Conservation (phyloP, 2,329 filamentous ascomycete genomes). For the Myriosclerotinia scirpicola region DNA sequence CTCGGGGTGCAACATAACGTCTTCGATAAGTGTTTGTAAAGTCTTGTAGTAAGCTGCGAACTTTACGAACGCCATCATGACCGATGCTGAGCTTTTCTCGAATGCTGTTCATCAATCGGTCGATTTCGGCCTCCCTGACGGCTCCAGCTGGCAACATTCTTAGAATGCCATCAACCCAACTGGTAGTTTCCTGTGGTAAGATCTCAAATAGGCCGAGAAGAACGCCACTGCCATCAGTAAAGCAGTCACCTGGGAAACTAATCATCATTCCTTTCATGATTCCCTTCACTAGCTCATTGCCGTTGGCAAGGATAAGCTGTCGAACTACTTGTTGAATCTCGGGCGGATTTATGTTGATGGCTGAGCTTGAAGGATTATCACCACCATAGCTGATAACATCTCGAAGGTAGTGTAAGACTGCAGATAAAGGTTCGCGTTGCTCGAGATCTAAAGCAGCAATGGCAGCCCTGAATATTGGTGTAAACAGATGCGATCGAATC, state of each 20-base stretch:
- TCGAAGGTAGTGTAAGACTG: constrained; percentile 87
- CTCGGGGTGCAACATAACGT: constrained; percentile 90
- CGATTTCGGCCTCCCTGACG: constrained; percentile 75
- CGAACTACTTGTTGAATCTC: constrained; percentile 74
- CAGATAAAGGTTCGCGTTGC: constrained; percentile 86
- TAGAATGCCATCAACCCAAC: constrained; percentile 83
- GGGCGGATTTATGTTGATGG: constrained; percentile 59
- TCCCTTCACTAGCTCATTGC: constrained; percentile 79
- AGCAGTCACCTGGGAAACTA: constrained; percentile 92
- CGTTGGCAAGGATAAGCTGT: constrained; percentile 66
- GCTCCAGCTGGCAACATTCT: constrained; percentile 80
- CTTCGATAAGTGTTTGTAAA: constrained; percentile 94
- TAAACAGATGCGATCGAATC: constrained; percentile 74
- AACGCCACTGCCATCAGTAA: constrained; percentile 91
- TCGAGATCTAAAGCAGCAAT: constrained; percentile 84
- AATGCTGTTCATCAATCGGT: constrained; percentile 78
- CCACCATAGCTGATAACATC: constrained; percentile 89
- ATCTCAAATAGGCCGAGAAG: constrained; percentile 86
- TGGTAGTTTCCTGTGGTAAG: constrained; percentile 73
- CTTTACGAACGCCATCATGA: constrained; percentile 64
- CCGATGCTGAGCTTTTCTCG: constrained; percentile 72
- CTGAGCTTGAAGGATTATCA: constrained; percentile 66
- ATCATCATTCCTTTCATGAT: constrained; percentile 99
- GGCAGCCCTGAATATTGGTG: constrained; percentile 82
- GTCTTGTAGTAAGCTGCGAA: constrained; percentile 84